Base-by-base conservation (phyloP, 768 basidiomycete genomes). In the Leccinum subtestaceum region DNA sequence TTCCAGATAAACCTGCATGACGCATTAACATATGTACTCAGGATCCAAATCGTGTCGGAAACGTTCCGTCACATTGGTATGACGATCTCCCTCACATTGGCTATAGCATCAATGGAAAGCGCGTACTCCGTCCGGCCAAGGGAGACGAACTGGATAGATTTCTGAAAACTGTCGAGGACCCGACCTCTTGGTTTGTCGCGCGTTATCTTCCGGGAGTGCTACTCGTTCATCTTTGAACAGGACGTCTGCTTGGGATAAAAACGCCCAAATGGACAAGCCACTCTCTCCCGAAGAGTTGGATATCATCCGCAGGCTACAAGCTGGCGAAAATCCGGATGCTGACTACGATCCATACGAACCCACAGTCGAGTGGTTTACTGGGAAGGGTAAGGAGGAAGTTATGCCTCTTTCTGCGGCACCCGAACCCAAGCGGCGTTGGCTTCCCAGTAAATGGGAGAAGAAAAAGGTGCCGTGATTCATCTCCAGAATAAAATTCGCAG, bases 401-500 rank as follows among this genome's bases (percentile, higher is more conserved):
- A 98, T 95, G 94, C 97, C 97, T 23, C 74, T 99, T 13, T 91
- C 89, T 11, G 85, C 86, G 31, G 90, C 91, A 27, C 93, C 95
- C 2, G 95, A 98, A 71, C 97, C 97, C 19, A 99, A 99, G 76
- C 84, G 93, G 55, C 84, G 97, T 50, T 99, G 95, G 87, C 83
- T 98, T 12, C 93, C 95, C 13, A 96, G 93, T 76, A 98, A 95
- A 78, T 99, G 97, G 97, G 97, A 98, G 76, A 98, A 97, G 75
- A 88, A 97, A 81, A 99, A 99, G 85, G 95, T 93, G 67, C 10
- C 55, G 71, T 38, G 17, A 13, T 36, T 48, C 17, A 34, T 51
- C 25, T 32, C 10, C 3, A 32, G 36, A 19, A 46, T 27, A 38
- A 11, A 36, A 53, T 40, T 45, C 55, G n/a, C 25, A 57, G 50